Evolutionary conservation across 148 eudicot species (phyloP), one percentile per base, ranked within the genome.

Genomic region (Arbutus unedo): DNA sequence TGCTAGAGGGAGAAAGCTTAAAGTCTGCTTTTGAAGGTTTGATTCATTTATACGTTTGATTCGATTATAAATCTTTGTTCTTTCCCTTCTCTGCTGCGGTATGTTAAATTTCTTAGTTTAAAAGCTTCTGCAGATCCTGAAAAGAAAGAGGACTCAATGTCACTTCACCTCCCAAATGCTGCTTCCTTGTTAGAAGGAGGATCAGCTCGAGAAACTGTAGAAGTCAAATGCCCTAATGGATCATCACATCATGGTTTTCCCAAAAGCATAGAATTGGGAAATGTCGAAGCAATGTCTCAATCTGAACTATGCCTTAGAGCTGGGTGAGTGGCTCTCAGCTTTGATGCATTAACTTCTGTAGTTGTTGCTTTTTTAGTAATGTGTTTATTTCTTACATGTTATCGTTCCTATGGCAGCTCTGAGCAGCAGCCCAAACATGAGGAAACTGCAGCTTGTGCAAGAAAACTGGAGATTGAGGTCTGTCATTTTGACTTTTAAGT

Each of bases 11-110:
- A 15, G 53, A 81, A 60, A 68, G 67, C 79, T 79, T 88, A 19
- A 81, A 44, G 71, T 83, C 70, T 60, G 62, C 74, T 25, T 57
- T 84, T 78, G 78, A 87, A 88, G 91, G 92, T 92, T 76, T 84
- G 45, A 6, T 76, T 67, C n/a, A 3, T 80, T 66, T 66, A 31
- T 45, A 25, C 18, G 8, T 66, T 47, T n/a, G 76, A 19, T 82
- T 25, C 53, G 18, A 11, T 7, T 74, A 25, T 53, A 31, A 31
- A 31, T 74, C 50, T 64, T 75, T 70, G 18, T 76, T 60, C 25
- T 57, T 78, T 79, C 76, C 51, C 38, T 16, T 7, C 13, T 19
- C 25, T 81, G 53, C n/a, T 72, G 25, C 55, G 60, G 49, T 79
- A 78, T 21, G n/a, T 5, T 64, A 53, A 59, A 47, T 67, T 10